A percentile compares a stretch with the other conserved stretches of the same genome.
These are phyloP conservation scores for Boletus nobilissimus DNA, from an alignment of 1,284 basidiomycete genomes.

Conservation along the genomic window DNA sequence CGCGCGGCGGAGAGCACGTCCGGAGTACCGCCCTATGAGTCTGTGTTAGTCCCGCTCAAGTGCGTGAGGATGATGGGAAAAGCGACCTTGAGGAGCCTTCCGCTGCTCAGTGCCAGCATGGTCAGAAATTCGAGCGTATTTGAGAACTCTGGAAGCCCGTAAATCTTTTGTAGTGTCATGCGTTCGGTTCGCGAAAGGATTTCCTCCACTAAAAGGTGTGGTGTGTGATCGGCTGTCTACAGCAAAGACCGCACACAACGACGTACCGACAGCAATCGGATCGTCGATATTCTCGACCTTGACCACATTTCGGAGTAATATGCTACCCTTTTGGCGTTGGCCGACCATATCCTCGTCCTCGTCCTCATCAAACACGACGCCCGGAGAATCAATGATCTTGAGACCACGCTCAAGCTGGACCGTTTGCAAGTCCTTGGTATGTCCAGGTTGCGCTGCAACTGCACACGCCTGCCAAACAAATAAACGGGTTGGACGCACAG, in stretches of 20 bases:
- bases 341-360: constrained; percentile 63
- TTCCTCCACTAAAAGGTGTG: constrained; percentile 73
- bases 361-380: constrained; percentile 90
- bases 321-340: constrained; percentile 68
- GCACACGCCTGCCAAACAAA: constrained; percentile 75
- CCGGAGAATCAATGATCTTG: constrained; percentile 94
- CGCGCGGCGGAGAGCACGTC: constrained; percentile 87
- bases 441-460: constrained; percentile 95
- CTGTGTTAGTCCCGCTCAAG: background rate
- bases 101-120: constrained; percentile 88
- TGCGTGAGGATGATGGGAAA: background rate
- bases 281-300: constrained; percentile 94
- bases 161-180: constrained; percentile 81
- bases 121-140: constrained; percentile 89
- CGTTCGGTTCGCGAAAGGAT: constrained; percentile 78
- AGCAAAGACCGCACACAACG: background rate
- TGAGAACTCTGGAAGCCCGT: constrained; percentile 80
- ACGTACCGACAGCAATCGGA: constrained; percentile 86
- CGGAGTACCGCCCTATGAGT: constrained; percentile 85
- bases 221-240: background rate
- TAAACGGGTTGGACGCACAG: constrained; percentile 47
- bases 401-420: constrained; percentile 93
- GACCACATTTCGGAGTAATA: constrained; percentile 91
- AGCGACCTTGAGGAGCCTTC: constrained; percentile 80
- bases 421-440: constrained; percentile 95